These are phyloP conservation scores for Allomyces macrogynus DNA, from an alignment of 192 early-diverging fungal genomes.

Conservation along the genomic window DNA sequence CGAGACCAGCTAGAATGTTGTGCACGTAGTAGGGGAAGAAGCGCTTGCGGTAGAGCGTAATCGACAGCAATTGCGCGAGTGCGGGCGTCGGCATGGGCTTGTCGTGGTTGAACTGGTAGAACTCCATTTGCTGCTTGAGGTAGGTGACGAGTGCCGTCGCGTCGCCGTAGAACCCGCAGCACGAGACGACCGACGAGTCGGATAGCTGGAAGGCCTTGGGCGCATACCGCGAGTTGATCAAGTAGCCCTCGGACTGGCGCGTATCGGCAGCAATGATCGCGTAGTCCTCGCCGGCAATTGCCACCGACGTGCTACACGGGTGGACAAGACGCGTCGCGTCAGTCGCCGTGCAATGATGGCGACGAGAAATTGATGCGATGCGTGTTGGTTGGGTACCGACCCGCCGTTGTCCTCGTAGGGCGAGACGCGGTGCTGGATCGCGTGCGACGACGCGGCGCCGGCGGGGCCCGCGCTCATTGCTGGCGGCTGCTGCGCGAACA, in stretches of 20 bases:
- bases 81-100: conserved; percentile 67
- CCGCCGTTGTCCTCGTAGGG: conserved; percentile 82
- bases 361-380: too few relatives aligned
- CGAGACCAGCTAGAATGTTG: conserved; percentile 74
- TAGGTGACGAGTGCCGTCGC: conserved; percentile 59
- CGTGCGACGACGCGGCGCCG: not conserved
- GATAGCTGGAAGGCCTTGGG: conserved; percentile 76
- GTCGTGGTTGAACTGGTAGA: conserved; percentile 82
- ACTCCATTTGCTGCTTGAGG: conserved; percentile 70
- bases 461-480: not conserved
- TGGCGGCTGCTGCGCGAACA: not conserved
- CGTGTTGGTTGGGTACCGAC: conserved; percentile 6
- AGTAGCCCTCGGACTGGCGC: conserved; percentile 82
- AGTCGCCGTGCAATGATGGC: not conserved
- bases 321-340: not conserved
- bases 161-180: conserved; percentile 78
- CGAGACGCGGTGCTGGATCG: conserved; percentile 52
- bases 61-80: conserved; percentile 83
- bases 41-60: conserved; percentile 75
- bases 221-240: conserved; percentile 79
- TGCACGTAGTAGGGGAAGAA: conserved; percentile 95
- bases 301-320: conserved; percentile 46
- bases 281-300: conserved; percentile 89
- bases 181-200: conserved; percentile 67
- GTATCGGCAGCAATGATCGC: conserved; percentile 85